Base-by-base conservation (phyloP, 768 basidiomycete species). In the Termitomyces sp. region DNA sequence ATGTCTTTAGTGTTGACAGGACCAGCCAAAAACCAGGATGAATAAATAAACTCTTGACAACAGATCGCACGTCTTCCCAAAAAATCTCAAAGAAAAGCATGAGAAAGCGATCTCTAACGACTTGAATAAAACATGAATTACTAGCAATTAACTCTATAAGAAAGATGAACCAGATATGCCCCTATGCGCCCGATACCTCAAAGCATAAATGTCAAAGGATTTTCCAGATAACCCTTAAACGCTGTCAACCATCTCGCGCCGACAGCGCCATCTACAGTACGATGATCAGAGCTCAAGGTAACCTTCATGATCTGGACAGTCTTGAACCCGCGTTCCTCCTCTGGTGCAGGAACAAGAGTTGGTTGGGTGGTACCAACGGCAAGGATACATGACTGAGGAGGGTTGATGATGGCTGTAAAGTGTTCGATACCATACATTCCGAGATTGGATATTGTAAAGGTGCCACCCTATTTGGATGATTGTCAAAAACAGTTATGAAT, bases 321-420 rank as follows among this genome's bases (percentile, higher is more conserved):
- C 82, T 94, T 98, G 81, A 96, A 99, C 41, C 96, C 97, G 68
- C 90, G 93, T 69, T 94, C 93, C 63, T 91, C 87, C 66, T 92
- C 88, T 0, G 88, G 84, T 24, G 92, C 94, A 34, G 92, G 88
- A 20, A 94, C 86, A 16, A 98, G 76, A 54, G 88, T 89, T n/a
- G 91, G 82, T 70, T 86, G 81, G 18, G 93, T 94, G 20, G 87
- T 81, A 36, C 97, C 95, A 65, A 98, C 85, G 46, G 97, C 97
- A 60, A 99, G 87, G 68, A 98, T 99, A 75, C 95, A 98, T 48
- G 93, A 92, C 74, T 98, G 97, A 26, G 97, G 97, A 15, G 90
- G 86, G 81, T 99, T 99, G 83, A 99, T 96, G 77, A 99, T 98
- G 48, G 97, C 97, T 15, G 95, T 98, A 75, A 99, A 99, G 74